phyloP scores from a whole-genome alignment of 148 eudicot genomes.

The Selenicereus undatus region DNA sequence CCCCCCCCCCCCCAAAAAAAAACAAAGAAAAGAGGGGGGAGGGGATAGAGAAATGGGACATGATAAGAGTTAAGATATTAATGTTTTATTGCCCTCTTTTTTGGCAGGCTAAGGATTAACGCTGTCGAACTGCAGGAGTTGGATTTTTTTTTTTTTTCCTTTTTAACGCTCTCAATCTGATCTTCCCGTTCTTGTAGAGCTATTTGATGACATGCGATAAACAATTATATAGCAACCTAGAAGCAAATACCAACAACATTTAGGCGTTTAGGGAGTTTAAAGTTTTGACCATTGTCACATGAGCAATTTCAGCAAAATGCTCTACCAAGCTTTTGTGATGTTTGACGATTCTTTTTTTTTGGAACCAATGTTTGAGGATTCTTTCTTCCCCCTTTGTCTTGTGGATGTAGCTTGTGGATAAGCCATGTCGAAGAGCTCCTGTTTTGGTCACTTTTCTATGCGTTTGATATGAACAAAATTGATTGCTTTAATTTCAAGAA shows the following conservation, averaged over 20 bases:
- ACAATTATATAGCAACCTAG: background rate
- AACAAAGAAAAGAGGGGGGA: background rate
- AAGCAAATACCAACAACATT: background rate
- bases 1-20: background rate
- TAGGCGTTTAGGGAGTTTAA: background rate
- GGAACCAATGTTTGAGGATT: background rate
- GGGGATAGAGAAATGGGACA: background rate
- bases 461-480: background rate
- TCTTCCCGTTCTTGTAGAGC: conserved; percentile 5
- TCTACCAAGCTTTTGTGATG: background rate
- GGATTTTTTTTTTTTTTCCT: background rate
- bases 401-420: background rate
- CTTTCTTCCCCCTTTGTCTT: background rate
- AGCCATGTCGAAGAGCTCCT: background rate
- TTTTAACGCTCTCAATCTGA: background rate
- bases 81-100: background rate
- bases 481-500: no score
- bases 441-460: background rate
- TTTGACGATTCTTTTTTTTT: background rate
- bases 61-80: background rate
- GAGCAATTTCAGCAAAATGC: background rate
- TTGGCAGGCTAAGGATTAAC: conserved; percentile 9
- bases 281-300: background rate
- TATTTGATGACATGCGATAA: background rate
- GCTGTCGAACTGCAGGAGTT: background rate